phyloP scores from a whole-genome alignment of 1,284 basidiomycete species.

The Moesziomyces globuligerus region DNA sequence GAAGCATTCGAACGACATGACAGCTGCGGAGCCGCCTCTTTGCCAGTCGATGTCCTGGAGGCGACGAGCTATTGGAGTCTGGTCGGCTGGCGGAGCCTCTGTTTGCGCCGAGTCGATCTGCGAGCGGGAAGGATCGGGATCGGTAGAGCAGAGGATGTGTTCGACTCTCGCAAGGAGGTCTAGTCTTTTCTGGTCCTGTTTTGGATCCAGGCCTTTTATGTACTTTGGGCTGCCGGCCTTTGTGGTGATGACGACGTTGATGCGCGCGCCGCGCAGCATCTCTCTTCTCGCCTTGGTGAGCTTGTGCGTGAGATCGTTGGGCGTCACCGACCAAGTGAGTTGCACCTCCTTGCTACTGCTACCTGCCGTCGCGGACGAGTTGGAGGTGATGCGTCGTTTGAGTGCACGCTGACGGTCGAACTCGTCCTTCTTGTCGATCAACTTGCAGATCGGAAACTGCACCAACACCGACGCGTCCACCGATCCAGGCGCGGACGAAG shows the following conservation, averaged over 20 bases:
- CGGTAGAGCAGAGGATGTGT: constrained; percentile 11
- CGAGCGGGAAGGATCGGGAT: not conserved
- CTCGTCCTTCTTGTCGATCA: constrained; percentile 68
- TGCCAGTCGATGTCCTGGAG: constrained; percentile 43
- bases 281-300: constrained; percentile 45
- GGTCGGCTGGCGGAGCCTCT: not conserved
- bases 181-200: constrained; percentile 16
- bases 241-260: constrained; percentile 43
- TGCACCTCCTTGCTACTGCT: constrained; percentile 49
- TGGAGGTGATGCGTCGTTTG: constrained; percentile 21
- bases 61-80: constrained; percentile 18
- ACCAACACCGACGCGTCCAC: constrained; percentile 17
- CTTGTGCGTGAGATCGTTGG: constrained; percentile 59
- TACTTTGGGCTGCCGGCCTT: constrained; percentile 27
- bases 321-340: constrained; percentile 53
- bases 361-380: not conserved
- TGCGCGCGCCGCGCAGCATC: constrained; percentile 33
- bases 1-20: constrained; percentile 38
- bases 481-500: not conserved
- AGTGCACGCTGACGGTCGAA: constrained; percentile 52
- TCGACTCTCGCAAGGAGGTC: constrained; percentile 20
- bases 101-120: no score
- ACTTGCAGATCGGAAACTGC: constrained; percentile 66
- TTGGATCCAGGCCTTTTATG: constrained; percentile 25
- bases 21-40: constrained; percentile 26